Evolutionary conservation across 495 filamentous ascomycete species (phyloP).

Genomic region (Talaromyces nanjingensis): DNA sequence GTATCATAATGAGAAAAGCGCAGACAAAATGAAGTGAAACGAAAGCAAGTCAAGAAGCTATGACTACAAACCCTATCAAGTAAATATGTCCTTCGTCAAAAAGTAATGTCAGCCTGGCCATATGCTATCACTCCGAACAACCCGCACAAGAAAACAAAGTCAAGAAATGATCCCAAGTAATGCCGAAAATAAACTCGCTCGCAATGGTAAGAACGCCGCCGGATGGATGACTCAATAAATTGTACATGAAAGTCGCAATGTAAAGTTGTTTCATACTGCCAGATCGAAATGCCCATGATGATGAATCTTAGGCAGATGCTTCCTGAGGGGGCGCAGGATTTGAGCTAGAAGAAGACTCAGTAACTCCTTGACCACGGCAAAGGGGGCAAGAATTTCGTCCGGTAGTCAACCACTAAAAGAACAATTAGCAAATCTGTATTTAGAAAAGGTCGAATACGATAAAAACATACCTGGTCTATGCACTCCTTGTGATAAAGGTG

Average conservation of each 20-base stretch:
- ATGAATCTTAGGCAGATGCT: slow-evolving; percentile 1
- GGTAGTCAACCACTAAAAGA: slow-evolving; percentile 64
- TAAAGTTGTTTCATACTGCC: background rate
- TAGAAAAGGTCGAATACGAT: background rate
- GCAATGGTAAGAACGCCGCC: background rate
- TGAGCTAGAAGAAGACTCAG: slow-evolving; percentile 21
- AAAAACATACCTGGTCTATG: slow-evolving; percentile 61
- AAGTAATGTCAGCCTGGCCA: background rate
- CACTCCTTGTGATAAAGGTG: slow-evolving; percentile 70
- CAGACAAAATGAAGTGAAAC: background rate
- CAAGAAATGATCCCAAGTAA: slow-evolving; percentile 1
- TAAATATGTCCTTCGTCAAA: slow-evolving; percentile 1
- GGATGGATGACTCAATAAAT: background rate
- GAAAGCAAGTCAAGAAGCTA: background rate
- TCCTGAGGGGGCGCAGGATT: slow-evolving; percentile 1
- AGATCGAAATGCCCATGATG: background rate
- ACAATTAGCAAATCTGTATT: background rate
- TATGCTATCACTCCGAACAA: background rate
- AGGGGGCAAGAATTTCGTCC: slow-evolving; percentile 74
- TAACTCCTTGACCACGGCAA: slow-evolving; percentile 64
- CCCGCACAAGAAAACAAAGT: background rate
- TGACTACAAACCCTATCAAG: background rate
- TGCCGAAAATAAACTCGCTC: slow-evolving; percentile 1
- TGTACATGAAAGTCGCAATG: background rate
- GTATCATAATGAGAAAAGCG: slow-evolving; percentile 1